Evolutionary conservation across 371 early-diverging fungal genomes (phyloP).

Genomic region (Amoeboaphelidium protococcarum): DNA sequence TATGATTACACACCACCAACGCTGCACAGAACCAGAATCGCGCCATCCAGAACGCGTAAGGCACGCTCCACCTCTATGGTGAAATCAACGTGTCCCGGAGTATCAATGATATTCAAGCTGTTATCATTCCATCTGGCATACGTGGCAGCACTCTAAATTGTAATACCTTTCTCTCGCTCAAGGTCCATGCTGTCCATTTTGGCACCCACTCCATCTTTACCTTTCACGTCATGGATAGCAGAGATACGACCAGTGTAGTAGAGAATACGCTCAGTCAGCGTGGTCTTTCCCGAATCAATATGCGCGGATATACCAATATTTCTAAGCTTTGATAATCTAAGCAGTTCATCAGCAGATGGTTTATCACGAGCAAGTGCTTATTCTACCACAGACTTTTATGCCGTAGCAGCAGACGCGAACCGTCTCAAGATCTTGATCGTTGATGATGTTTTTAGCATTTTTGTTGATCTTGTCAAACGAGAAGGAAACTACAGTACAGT

Average conservation of each 20-base stretch:
- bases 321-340: slow-evolving; percentile 17
- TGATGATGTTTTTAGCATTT: too few relatives aligned
- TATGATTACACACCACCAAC: slow-evolving; percentile 62
- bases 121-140: slow-evolving; percentile 46
- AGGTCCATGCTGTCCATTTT: slow-evolving; percentile 97
- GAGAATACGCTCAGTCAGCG: slow-evolving; percentile 84
- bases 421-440: too few relatives aligned
- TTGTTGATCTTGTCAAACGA: too few relatives aligned
- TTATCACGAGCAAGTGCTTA: too few relatives aligned
- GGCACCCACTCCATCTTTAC: slow-evolving; percentile 88
- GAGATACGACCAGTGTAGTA: slow-evolving; percentile 87
- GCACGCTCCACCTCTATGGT: slow-evolving; percentile 79
- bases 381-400: too few relatives aligned
- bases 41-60: slow-evolving; percentile 68
- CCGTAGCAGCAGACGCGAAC: too few relatives aligned
- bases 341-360: not conserved
- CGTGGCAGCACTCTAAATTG: slow-evolving; percentile 70
- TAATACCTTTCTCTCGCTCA: slow-evolving; percentile 87
- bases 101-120: slow-evolving; percentile 70
- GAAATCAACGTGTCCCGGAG: slow-evolving; percentile 78
- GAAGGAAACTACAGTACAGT: too few relatives aligned
- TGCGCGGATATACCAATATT: slow-evolving; percentile 98
- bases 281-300: slow-evolving; percentile 95
- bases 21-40: slow-evolving; percentile 54
- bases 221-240: slow-evolving; percentile 88